Conservation (phyloP, 2,329 filamentous ascomycete genomes). For the Paecilomyces sp. region DNA sequence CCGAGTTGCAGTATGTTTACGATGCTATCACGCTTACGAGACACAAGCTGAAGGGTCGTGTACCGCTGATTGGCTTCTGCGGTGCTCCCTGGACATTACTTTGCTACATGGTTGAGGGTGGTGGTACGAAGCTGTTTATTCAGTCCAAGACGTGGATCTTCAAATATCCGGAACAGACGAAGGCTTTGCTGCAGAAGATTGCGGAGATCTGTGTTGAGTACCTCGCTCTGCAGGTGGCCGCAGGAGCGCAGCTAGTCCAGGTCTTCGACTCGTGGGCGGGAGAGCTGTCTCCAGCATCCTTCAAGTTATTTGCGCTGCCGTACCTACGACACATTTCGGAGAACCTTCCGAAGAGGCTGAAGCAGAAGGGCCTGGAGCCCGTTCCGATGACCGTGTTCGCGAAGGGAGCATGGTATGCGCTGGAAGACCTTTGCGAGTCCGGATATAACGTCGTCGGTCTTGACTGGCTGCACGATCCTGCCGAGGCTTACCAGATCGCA, state of each 20-base stretch:
- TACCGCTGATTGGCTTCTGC: conserved; percentile 93
- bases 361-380: conserved; percentile 64
- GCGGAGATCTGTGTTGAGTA: conserved; percentile 92
- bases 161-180: conserved; percentile 72
- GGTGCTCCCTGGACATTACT: conserved; percentile 94
- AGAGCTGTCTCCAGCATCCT: conserved; percentile 77
- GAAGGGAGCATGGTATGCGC: conserved; percentile 93
- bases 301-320: conserved; percentile 77
- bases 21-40: conserved; percentile 87
- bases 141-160: conserved; percentile 97
- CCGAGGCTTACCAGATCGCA: conserved; percentile 73
- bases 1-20: conserved; percentile 89
- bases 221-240: conserved; percentile 82
- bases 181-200: conserved; percentile 81
- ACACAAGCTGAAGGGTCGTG: conserved; percentile 76
- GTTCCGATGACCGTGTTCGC: conserved; percentile 98
- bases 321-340: conserved; percentile 79
- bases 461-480: conserved; percentile 90
- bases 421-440: conserved; percentile 78
- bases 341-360: conserved; percentile 66
- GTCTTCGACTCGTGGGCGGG: conserved; percentile 99
- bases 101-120: conserved; percentile 98
- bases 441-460: conserved; percentile 92
- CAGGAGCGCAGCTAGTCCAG: conserved; percentile 91
- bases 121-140: conserved; percentile 89